Evolutionary conservation across 2,329 filamentous ascomycete species (phyloP).

Genomic region (Dactylellina sp.): DNA sequence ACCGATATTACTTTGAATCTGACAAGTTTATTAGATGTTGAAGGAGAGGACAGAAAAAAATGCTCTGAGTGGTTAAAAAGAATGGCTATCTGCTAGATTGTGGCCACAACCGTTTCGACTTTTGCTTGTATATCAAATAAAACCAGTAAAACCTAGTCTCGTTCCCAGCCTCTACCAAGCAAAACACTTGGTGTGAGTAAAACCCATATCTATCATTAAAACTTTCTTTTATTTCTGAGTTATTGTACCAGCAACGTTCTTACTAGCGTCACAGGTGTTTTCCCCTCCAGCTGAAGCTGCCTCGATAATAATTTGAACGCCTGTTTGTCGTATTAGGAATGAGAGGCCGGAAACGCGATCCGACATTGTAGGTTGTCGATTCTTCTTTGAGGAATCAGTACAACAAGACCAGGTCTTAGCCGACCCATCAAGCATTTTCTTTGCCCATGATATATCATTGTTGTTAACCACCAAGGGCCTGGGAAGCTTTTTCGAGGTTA

Average conservation of each 20-base stretch:
- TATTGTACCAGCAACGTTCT: neutral
- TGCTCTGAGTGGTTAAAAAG: too few relatives aligned
- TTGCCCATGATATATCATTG: neutral
- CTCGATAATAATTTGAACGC: neutral
- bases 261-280: slow-evolving; percentile 1
- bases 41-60: too few relatives aligned
- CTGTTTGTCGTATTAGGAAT: neutral
- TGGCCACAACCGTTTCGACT: too few relatives aligned
- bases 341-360: neutral
- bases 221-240: neutral
- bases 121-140: too few relatives aligned
- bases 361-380: slow-evolving; percentile 1
- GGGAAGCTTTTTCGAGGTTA: neutral
- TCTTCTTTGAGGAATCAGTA: neutral
- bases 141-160: too few relatives aligned
- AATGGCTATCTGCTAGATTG: too few relatives aligned
- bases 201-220: too few relatives aligned
- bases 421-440: neutral
- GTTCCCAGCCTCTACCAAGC: too few relatives aligned
- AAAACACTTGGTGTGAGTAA: too few relatives aligned
- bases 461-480: neutral
- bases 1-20: too few relatives aligned
- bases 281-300: neutral
- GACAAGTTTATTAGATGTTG: too few relatives aligned
- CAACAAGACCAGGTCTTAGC: slow-evolving; percentile 11